These are phyloP conservation scores for Pyrenophora tritici-repentis DNA, from an alignment of 2,329 filamentous ascomycete species.

Conservation along the genomic window DNA sequence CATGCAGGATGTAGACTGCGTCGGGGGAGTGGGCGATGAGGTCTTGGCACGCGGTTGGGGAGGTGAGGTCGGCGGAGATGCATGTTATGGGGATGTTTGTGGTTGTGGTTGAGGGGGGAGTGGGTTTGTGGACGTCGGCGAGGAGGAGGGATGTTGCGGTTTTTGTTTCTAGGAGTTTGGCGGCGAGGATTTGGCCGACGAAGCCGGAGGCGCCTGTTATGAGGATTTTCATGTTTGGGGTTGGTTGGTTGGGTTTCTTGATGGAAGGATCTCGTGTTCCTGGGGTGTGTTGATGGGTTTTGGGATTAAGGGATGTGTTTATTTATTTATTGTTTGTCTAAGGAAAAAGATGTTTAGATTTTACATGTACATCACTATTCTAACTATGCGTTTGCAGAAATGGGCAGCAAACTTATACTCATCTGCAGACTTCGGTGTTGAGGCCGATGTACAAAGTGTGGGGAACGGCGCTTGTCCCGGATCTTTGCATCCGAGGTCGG, in stretches of 20 bases:
- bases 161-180: slow-evolving; percentile 57
- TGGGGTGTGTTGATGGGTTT: background rate
- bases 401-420: background rate
- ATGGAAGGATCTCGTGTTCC: too few relatives aligned
- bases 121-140: slow-evolving; percentile 60
- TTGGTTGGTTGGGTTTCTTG: background rate
- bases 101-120: slow-evolving; percentile 50
- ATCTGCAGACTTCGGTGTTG: slow-evolving; percentile 12
- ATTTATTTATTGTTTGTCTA: too few relatives aligned
- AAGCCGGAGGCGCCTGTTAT: slow-evolving; percentile 69
- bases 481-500: slow-evolving; percentile 5
- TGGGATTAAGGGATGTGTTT: too few relatives aligned
- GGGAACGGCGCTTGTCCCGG: slow-evolving; percentile 21
- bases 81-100: slow-evolving; percentile 55
- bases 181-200: slow-evolving; percentile 65
- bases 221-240: slow-evolving; percentile 54
- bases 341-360: too few relatives aligned
- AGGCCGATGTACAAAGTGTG: slow-evolving; percentile 17
- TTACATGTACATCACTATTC: background rate
- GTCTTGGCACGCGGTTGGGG: slow-evolving; percentile 27
- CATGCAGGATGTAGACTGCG: slow-evolving; percentile 64
- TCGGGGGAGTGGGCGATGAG: slow-evolving; percentile 38
- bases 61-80: slow-evolving; percentile 60
- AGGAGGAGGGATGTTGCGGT: slow-evolving; percentile 57
- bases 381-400: background rate